These are phyloP conservation scores for Schizopora paradoxa DNA, from an alignment of 1,284 basidiomycete genomes.

Conservation along the genomic window DNA sequence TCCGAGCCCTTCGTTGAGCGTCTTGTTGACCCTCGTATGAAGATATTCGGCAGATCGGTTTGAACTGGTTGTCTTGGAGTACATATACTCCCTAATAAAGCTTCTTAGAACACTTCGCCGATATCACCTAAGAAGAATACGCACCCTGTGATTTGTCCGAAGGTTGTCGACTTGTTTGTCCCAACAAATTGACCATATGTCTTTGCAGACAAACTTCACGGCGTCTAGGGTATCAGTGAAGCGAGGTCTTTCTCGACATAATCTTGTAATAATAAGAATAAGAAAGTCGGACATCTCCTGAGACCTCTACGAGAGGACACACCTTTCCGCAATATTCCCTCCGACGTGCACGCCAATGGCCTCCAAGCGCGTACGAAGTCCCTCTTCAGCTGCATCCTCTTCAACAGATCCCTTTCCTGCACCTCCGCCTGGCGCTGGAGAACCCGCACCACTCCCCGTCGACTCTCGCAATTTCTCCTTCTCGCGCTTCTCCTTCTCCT, in stretches of 20 bases:
- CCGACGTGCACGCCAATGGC: slow-evolving; percentile 85
- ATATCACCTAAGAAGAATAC: slow-evolving; percentile 18
- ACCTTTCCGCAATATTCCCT: slow-evolving; percentile 83
- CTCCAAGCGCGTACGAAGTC: slow-evolving; percentile 66
- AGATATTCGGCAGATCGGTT: slow-evolving; percentile 75
- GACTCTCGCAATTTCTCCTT: slow-evolving; percentile 51
- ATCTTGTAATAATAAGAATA: slow-evolving; percentile 35
- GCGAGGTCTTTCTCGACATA: slow-evolving; percentile 70
- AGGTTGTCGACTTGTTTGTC: slow-evolving; percentile 95
- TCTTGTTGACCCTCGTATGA: slow-evolving; percentile 72
- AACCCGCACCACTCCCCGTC: slow-evolving; percentile 36
- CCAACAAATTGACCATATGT: slow-evolving; percentile 85
- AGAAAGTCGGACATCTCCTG: neutral
- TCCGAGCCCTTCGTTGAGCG: slow-evolving; percentile 64
- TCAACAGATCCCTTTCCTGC: slow-evolving; percentile 24
- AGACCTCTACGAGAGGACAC: slow-evolving; percentile 22
- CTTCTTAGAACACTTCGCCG: slow-evolving; percentile 1
- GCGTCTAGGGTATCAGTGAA: slow-evolving; percentile 84
- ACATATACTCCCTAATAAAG: slow-evolving; percentile 80
- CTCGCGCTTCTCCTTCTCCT: slow-evolving; percentile 39
- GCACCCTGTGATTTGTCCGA: slow-evolving; percentile 86
- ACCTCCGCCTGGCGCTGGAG: slow-evolving; percentile 22
- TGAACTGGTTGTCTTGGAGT: slow-evolving; percentile 86
- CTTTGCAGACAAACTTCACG: slow-evolving; percentile 95
- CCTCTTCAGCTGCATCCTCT: slow-evolving; percentile 70